These are phyloP conservation scores for Coprinopsis sp. DNA, from an alignment of 768 basidiomycete genomes.

Conservation along the genomic window DNA sequence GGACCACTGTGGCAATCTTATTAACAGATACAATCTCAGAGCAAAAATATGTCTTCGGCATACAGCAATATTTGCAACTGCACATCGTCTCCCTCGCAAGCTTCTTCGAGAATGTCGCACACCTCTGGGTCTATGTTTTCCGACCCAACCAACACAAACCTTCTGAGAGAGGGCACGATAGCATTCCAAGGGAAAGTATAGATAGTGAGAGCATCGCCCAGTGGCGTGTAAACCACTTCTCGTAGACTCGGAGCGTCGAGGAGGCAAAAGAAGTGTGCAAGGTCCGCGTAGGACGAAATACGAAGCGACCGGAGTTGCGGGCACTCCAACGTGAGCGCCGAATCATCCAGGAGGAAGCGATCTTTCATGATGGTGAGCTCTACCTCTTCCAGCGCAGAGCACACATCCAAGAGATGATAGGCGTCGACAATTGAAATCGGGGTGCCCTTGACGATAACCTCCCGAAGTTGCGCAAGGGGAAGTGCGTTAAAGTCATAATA, in stretches of 20 bases:
- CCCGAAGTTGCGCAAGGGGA: background rate
- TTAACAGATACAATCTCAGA: no score
- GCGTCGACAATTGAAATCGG: background rate
- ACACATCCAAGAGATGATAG: background rate
- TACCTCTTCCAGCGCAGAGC: background rate
- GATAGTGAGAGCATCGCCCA: background rate
- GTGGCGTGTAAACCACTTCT: background rate
- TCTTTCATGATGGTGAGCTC: background rate
- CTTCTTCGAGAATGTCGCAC: no score
- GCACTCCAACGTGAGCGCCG: background rate
- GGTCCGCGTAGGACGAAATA: background rate
- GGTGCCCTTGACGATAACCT: background rate
- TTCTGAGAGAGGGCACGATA: no score
- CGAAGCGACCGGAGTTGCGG: background rate
- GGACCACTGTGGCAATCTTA: no score
- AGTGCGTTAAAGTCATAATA: conserved; percentile 2
- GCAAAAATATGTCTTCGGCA: no score
- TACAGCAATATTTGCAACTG: no score
- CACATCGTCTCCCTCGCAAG: no score
- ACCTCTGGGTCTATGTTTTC: no score
- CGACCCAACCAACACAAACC: no score
- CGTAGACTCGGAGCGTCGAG: background rate
- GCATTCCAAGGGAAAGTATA: conserved; percentile 1
- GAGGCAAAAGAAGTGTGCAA: background rate
- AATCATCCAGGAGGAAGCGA: background rate